Evolutionary conservation across 345 rosid species (phyloP).

Genomic region (Physaria fendleri): DNA sequence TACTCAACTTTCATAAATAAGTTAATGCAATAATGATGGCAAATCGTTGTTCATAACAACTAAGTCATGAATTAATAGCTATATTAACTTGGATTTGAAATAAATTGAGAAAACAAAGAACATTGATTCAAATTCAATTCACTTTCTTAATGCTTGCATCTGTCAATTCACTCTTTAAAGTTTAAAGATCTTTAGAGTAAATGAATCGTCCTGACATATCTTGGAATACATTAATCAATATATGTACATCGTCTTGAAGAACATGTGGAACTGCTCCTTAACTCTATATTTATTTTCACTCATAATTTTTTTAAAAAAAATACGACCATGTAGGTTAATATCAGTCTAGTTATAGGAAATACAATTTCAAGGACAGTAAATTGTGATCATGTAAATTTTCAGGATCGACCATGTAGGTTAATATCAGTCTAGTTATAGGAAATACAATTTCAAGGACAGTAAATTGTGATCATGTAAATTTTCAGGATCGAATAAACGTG

Average conservation of each 20-base stretch:
- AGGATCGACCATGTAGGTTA: too few relatives aligned
- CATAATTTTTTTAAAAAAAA: too few relatives aligned
- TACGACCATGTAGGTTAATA: too few relatives aligned
- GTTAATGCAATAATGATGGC: slow-evolving; percentile 3
- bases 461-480: too few relatives aligned
- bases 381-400: too few relatives aligned
- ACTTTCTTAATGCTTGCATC: slow-evolving; percentile 9
- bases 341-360: too few relatives aligned
- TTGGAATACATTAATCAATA: slow-evolving; percentile 1
- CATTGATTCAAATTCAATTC: slow-evolving; percentile 5
- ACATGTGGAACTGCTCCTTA: background rate
- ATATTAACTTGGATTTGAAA: background rate
- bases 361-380: too few relatives aligned
- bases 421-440: too few relatives aligned
- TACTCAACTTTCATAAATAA: background rate
- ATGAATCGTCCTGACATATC: slow-evolving; percentile 11
- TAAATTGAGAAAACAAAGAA: slow-evolving; percentile 1
- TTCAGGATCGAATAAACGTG: too few relatives aligned
- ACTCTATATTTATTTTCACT: too few relatives aligned
- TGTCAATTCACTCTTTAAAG: slow-evolving; percentile 12
- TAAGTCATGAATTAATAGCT: background rate
- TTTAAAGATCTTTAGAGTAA: background rate
- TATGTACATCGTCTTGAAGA: background rate
- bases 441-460: too few relatives aligned
- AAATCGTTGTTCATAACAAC: slow-evolving; percentile 5